Evolutionary conservation across 768 basidiomycete species (phyloP).

Genomic region (Tulasnella sp.): DNA sequence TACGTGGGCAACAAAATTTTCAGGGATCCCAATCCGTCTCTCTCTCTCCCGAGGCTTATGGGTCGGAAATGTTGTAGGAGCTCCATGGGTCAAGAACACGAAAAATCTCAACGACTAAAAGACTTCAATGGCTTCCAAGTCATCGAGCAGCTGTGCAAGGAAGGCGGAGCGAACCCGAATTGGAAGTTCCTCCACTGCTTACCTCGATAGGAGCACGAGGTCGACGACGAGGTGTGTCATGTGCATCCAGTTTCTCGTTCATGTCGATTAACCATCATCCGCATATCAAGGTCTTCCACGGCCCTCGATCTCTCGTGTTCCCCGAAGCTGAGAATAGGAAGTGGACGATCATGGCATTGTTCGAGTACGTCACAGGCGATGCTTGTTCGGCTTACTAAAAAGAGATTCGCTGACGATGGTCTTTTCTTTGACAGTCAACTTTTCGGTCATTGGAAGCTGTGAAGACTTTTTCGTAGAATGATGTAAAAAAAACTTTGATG

Average conservation of each 20-base stretch:
- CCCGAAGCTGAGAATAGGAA: constrained; percentile 93
- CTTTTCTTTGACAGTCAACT: constrained; percentile 13
- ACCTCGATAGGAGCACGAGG: constrained; percentile 42
- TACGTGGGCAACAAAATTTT: constrained; percentile 33
- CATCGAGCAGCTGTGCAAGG: constrained; percentile 74
- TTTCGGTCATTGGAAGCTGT: constrained; percentile 23
- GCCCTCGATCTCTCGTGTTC: constrained; percentile 84
- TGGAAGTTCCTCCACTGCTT: constrained; percentile 97
- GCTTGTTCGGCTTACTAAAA: background rate
- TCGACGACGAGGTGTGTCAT: background rate
- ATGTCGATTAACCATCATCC: background rate
- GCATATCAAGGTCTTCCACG: constrained; percentile 90
- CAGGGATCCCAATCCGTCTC: too few species aligned
- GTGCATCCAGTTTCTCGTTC: background rate
- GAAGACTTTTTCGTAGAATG: background rate
- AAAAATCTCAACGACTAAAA: constrained; percentile 73
- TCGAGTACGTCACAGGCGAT: constrained; percentile 69
- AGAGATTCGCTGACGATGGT: background rate
- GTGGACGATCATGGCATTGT: constrained; percentile 91
- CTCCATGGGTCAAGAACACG: constrained; percentile 97
- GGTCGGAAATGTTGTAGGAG: constrained; percentile 51
- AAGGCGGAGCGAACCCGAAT: constrained; percentile 71
- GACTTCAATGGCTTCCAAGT: constrained; percentile 95
- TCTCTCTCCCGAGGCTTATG: constrained; percentile 3
- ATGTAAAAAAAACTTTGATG: too few species aligned